These are phyloP conservation scores for Saksenaea vasiformis DNA, from an alignment of 371 early-diverging fungal species.

Conservation along the genomic window DNA sequence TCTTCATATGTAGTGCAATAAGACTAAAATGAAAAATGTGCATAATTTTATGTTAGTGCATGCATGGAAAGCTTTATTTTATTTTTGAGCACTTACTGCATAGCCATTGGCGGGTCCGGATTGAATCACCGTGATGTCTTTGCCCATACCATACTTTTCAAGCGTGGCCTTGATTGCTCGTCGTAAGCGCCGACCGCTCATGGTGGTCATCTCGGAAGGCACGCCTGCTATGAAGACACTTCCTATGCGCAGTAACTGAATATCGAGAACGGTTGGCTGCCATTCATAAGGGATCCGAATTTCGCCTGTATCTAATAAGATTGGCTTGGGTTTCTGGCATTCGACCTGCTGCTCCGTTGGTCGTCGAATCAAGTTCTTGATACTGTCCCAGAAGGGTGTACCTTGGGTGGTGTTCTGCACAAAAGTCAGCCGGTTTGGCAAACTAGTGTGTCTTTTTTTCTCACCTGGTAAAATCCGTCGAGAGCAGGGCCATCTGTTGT, in stretches of 20 bases:
- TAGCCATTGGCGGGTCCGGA: constrained; percentile 60
- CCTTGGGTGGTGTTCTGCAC: constrained; percentile 41
- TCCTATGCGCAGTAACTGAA: constrained; percentile 57
- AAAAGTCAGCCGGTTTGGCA: background rate
- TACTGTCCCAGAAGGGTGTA: constrained; percentile 51
- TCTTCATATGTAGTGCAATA: constrained; percentile 71
- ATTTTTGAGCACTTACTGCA: constrained; percentile 29
- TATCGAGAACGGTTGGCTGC: constrained; percentile 59
- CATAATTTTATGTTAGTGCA: background rate
- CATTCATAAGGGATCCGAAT: constrained; percentile 49
- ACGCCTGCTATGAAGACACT: constrained; percentile 60
- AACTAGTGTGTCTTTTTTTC: background rate
- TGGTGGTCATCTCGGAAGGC: constrained; percentile 69
- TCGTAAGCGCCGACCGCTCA: constrained; percentile 64
- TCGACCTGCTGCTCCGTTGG: constrained; percentile 40
- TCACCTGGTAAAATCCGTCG: constrained; percentile 45
- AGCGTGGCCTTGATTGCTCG: constrained; percentile 46
- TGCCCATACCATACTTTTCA: constrained; percentile 31
- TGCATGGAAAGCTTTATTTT: background rate
- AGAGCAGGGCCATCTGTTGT: constrained; percentile 66
- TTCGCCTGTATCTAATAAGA: constrained; percentile 66
- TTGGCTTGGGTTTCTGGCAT: constrained; percentile 69
- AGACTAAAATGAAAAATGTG: constrained; percentile 41
- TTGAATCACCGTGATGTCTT: constrained; percentile 53
- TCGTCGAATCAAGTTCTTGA: constrained; percentile 40